Percentiles rank a stretch among this genome's conserved stretches.
phyloP scores from a whole-genome alignment of 345 rosid genomes.

The Carallia pectinifolia region DNA sequence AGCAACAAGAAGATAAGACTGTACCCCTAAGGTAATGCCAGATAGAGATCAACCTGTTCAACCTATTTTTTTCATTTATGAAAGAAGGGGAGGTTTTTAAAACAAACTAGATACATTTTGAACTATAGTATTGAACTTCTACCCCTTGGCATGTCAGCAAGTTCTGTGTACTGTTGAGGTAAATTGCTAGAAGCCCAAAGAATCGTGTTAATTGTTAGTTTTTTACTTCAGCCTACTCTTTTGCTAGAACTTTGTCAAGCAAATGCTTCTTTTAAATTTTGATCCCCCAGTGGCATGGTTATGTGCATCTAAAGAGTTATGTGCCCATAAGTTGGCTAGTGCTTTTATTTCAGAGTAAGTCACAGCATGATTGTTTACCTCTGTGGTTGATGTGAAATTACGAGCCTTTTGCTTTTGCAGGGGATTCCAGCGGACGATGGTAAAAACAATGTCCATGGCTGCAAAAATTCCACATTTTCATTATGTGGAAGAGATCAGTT shows the following conservation, averaged over 20 bases:
- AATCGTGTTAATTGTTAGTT: no score
- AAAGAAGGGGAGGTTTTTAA: background rate
- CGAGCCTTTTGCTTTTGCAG: conserved; percentile 34
- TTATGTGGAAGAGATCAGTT: conserved; percentile 87
- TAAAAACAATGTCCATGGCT: conserved; percentile 89
- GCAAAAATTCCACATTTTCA: conserved; percentile 92
- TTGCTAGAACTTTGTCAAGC: no score
- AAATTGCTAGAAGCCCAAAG: no score
- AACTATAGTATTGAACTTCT: background rate
- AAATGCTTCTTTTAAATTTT: no score
- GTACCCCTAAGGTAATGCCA: conserved; percentile 62
- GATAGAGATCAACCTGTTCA: background rate
- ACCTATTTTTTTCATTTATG: background rate
- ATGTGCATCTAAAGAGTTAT: background rate
- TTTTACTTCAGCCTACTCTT: no score
- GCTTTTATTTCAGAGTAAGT: background rate
- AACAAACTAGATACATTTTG: background rate
- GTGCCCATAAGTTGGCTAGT: background rate
- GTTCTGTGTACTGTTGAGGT: background rate
- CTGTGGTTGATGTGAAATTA: conserved; percentile 4
- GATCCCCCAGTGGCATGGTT: no score
- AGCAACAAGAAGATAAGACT: conserved; percentile 46
- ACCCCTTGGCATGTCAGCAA: background rate
- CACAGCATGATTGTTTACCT: background rate
- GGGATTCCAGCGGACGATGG: conserved; percentile 90